A percentile compares a stretch with the other conserved stretches of the same genome.
These are phyloP conservation scores for Sesbania bispinosa DNA, from an alignment of 306 rosid genomes.

Conservation along the genomic window DNA sequence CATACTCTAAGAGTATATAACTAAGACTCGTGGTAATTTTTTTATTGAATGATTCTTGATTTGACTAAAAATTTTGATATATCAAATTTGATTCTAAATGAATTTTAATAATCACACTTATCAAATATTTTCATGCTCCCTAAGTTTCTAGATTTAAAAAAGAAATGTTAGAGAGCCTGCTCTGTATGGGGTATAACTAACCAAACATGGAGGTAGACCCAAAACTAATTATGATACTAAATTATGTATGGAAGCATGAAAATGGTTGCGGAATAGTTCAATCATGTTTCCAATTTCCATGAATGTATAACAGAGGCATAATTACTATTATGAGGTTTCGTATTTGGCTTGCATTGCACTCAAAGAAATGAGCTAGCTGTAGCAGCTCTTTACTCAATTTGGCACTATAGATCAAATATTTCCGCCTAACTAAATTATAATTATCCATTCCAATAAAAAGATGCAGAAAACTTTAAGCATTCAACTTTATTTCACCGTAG, in stretches of 20 bases:
- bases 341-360: slow-evolving; percentile 51
- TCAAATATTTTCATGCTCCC: no score
- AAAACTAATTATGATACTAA: neutral
- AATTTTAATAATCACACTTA: no score
- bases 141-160: no score
- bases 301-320: neutral
- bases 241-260: neutral
- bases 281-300: neutral
- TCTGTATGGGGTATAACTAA: neutral
- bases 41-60: no score
- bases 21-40: no score
- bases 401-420: neutral
- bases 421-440: slow-evolving; percentile 3
- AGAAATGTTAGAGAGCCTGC: no score
- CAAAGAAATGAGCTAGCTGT: slow-evolving; percentile 35
- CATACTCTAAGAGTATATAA: no score
- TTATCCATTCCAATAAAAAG: neutral
- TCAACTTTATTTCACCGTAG: slow-evolving; percentile 13
- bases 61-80: no score
- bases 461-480: slow-evolving; percentile 27
- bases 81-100: no score
- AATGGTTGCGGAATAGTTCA: neutral
- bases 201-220: neutral
- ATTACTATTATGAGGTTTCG: slow-evolving; percentile 3
- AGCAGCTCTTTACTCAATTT: slow-evolving; percentile 9